A percentile compares a stretch with the other conserved stretches of the same genome.
Evolutionary conservation across 2,329 filamentous ascomycete genomes (phyloP).

Genomic region (Neofusicoccum cordaticola): DNA sequence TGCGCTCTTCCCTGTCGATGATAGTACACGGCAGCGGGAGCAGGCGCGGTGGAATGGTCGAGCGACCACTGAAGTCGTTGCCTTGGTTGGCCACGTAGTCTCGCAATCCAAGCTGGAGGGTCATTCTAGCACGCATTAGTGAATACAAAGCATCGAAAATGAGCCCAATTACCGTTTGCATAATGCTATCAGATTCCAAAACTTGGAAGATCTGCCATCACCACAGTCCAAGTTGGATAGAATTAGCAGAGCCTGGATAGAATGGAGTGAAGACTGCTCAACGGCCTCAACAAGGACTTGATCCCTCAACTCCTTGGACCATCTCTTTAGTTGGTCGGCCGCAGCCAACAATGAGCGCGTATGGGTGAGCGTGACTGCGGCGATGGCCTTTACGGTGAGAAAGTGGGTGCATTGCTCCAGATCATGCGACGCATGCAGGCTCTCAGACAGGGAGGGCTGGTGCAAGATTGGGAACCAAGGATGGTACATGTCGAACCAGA

Average conservation of each 20-base stretch:
- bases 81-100: conserved; percentile 30
- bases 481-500: conserved; percentile 39
- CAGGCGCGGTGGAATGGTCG: conserved; percentile 27
- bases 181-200: conserved; percentile 35
- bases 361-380: conserved; percentile 28
- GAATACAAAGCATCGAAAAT: not conserved
- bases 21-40: conserved; percentile 26
- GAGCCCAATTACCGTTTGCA: conserved; percentile 26
- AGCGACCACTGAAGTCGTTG: conserved; percentile 28
- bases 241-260: conserved; percentile 33
- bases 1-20: conserved; percentile 34
- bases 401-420: conserved; percentile 21
- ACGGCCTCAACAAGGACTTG: conserved; percentile 29
- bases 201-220: conserved; percentile 28
- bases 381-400: conserved; percentile 28
- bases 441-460: conserved; percentile 23
- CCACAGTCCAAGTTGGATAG: conserved; percentile 31
- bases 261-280: conserved; percentile 28
- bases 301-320: conserved; percentile 26
- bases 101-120: conserved; percentile 28
- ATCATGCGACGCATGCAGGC: conserved; percentile 19
- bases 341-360: conserved; percentile 21
- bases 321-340: conserved; percentile 20
- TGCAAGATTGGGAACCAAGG: conserved; percentile 38
- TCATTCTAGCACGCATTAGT: conserved; percentile 23